A percentile compares a stretch with the other conserved stretches of the same genome.
These are phyloP conservation scores for Trichoderma koningii DNA, from an alignment of 2,329 filamentous ascomycete species.

Conservation along the genomic window DNA sequence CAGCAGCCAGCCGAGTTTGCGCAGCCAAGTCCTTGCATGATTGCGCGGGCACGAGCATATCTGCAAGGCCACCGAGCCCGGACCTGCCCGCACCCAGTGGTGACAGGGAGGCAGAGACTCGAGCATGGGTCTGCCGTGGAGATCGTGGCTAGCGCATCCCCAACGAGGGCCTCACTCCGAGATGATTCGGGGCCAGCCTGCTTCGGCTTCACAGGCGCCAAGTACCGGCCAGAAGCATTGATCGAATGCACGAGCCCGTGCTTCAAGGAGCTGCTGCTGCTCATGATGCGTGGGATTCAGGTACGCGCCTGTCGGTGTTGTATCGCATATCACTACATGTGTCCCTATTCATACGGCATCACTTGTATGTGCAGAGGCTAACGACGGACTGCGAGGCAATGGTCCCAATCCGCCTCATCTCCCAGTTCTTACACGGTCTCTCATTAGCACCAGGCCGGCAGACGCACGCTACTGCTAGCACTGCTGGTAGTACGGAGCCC, in stretches of 20 bases:
- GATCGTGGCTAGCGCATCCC: conserved; percentile 23
- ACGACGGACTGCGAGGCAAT: neutral
- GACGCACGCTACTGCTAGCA: conserved; percentile 4
- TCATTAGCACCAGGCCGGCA: conserved; percentile 8
- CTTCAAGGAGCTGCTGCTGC: conserved; percentile 1
- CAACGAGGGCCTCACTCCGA: conserved; percentile 19
- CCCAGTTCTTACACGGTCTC: conserved; percentile 1
- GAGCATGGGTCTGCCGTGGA: conserved; percentile 24
- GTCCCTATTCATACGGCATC: no score
- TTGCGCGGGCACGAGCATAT: neutral
- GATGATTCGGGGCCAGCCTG: conserved; percentile 10
- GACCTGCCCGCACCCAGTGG: conserved; percentile 3
- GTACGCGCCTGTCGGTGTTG: neutral
- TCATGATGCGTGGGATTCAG: neutral
- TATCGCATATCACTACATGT: no score
- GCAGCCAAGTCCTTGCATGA: neutral
- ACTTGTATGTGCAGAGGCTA: no score
- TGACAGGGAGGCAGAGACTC: conserved; percentile 15
- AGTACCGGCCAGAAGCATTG: conserved; percentile 12
- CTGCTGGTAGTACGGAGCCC: conserved; percentile 14
- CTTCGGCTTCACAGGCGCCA: neutral
- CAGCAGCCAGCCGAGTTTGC: neutral
- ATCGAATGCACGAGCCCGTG: conserved; percentile 9
- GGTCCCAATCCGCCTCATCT: neutral
- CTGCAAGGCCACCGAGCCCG: conserved; percentile 19